Evolutionary conservation across 2,329 filamentous ascomycete species (phyloP).

Genomic region (Pyricularia pennisetigena): DNA sequence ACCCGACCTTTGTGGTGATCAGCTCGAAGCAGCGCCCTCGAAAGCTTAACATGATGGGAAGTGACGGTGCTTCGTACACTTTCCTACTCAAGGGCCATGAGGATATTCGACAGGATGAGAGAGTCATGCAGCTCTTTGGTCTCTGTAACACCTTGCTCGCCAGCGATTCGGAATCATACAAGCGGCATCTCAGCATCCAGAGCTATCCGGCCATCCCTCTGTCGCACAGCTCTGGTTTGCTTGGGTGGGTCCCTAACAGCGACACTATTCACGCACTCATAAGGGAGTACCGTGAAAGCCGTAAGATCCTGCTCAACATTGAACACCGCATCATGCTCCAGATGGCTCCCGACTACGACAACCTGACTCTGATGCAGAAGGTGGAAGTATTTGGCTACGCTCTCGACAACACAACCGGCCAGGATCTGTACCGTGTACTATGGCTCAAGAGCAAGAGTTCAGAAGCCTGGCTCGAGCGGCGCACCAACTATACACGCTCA

Average conservation of each 20-base stretch:
- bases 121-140: constrained; percentile 98
- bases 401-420: constrained; percentile 96
- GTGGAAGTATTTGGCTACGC: constrained; percentile 99
- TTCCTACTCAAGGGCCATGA: constrained; percentile 98
- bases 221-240: constrained; percentile 87
- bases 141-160: constrained; percentile 91
- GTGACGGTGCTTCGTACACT: constrained; percentile 77
- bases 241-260: constrained; percentile 96
- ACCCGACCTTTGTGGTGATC: constrained; percentile 83
- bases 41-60: constrained; percentile 80
- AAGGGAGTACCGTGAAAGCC: constrained; percentile 90
- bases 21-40: constrained; percentile 93
- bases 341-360: constrained; percentile 98
- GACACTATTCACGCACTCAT: constrained; percentile 96
- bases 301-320: constrained; percentile 97
- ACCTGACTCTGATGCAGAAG: constrained; percentile 98
- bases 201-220: constrained; percentile 93
- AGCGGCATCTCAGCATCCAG: constrained; percentile 93
- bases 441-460: constrained; percentile 99
- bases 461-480: constrained; percentile 91
- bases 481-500: constrained; percentile 97
- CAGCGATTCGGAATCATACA: constrained; percentile 93
- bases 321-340: constrained; percentile 99
- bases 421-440: constrained; percentile 93
- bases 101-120: constrained; percentile 96